A percentile compares a stretch with the other conserved stretches of the same genome.
These are phyloP conservation scores for Colletotrichum somersetense DNA, from an alignment of 2,329 filamentous ascomycete species.

Conservation along the genomic window DNA sequence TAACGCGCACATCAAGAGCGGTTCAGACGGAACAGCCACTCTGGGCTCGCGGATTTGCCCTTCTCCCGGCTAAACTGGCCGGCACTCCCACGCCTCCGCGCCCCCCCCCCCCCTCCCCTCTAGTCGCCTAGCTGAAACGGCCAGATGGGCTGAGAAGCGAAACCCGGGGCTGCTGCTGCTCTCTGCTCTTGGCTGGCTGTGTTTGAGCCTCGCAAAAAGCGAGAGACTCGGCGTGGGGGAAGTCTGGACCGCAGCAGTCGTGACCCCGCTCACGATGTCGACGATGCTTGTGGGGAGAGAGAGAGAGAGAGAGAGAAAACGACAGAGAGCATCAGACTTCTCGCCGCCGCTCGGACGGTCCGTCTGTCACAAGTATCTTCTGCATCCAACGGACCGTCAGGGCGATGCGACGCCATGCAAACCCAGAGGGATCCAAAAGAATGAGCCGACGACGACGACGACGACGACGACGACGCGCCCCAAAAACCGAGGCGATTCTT, in stretches of 20 bases:
- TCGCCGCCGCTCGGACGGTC: too few species aligned
- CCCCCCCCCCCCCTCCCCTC: too few species aligned
- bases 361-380: too few species aligned
- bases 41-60: slow-evolving; percentile 7
- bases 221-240: background rate
- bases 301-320: too few species aligned
- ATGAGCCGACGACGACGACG: background rate
- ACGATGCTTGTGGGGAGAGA: too few species aligned
- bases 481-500: background rate
- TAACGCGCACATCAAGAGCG: background rate
- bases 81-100: background rate
- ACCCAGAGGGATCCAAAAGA: too few species aligned
- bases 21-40: slow-evolving; percentile 39
- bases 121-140: slow-evolving; percentile 27
- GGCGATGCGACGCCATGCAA: slow-evolving; percentile 27
- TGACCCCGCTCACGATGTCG: background rate
- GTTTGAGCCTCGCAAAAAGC: slow-evolving; percentile 34
- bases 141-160: slow-evolving; percentile 23
- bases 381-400: background rate
- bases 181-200: slow-evolving; percentile 9
- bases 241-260: slow-evolving; percentile 2
- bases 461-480: background rate
- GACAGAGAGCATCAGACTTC: too few species aligned
- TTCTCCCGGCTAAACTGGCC: background rate
- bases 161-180: background rate